A percentile compares a stretch with the other conserved stretches of the same genome.
phyloP scores from a whole-genome alignment of 2,329 filamentous ascomycete genomes.

The Talaromyces sp. region DNA sequence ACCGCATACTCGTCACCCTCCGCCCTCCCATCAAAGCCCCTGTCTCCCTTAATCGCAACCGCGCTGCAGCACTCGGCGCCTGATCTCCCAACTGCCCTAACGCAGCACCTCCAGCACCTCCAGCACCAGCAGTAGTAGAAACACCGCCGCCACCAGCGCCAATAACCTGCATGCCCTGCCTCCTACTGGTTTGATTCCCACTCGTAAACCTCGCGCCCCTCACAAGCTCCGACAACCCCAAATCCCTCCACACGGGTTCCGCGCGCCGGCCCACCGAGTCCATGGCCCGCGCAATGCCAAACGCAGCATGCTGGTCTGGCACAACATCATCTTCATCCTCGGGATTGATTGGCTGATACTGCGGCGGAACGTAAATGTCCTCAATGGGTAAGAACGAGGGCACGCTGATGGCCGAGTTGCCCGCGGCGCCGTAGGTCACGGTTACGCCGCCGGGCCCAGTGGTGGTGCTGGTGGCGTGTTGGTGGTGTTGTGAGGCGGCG shows the following conservation, averaged over 20 bases:
- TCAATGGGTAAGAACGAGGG: constrained; percentile 50
- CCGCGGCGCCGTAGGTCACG: constrained; percentile 24
- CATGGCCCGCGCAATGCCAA: constrained; percentile 61
- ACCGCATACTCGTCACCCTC: constrained; percentile 34
- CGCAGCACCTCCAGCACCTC: constrained; percentile 14
- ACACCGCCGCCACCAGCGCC: constrained; percentile 16
- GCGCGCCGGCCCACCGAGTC: constrained; percentile 37
- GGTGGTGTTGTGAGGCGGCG: constrained; percentile 10
- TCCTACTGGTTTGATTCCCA: background rate
- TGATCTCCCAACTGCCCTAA: background rate
- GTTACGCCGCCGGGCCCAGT: background rate
- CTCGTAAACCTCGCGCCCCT: constrained; percentile 17
- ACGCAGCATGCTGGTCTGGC: constrained; percentile 63
- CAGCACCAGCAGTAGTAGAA: constrained; percentile 3
- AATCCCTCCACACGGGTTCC: constrained; percentile 56
- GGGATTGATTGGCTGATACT: constrained; percentile 60
- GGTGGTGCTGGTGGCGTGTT: constrained; percentile 16
- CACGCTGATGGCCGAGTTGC: constrained; percentile 26
- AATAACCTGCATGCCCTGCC: constrained; percentile 15
- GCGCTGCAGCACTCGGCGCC: constrained; percentile 5
- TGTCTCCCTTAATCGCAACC: constrained; percentile 22
- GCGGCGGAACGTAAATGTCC: constrained; percentile 57
- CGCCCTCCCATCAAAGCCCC: constrained; percentile 36
- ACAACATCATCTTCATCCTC: constrained; percentile 66
- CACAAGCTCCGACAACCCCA: constrained; percentile 52